Evolutionary conservation across 257 asterid species (phyloP).

Genomic region (Apocynum venetum): DNA sequence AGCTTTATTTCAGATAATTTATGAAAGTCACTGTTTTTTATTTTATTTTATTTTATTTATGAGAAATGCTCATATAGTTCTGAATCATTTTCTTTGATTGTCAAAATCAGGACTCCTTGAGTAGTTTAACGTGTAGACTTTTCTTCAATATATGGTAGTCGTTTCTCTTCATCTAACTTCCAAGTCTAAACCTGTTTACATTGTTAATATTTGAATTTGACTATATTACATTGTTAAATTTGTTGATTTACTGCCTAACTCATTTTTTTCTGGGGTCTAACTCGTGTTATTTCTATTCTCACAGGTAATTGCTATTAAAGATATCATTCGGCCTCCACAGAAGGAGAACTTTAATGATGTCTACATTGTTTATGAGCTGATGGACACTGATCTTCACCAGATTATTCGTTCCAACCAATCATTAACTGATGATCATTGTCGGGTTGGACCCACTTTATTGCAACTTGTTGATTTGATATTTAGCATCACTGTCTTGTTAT

Average conservation of each 20-base stretch:
- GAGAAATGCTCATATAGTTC: background rate
- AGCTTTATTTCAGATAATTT: background rate
- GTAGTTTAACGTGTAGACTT: background rate
- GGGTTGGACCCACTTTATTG: conserved; percentile 61
- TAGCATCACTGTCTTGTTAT: background rate
- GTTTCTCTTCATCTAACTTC: background rate
- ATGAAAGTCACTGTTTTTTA: background rate
- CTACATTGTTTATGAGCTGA: conserved; percentile 85
- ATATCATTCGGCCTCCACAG: conserved; percentile 87
- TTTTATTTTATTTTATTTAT: background rate
- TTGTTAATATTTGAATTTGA: background rate
- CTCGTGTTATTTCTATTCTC: conserved; percentile 1
- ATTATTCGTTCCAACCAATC: conserved; percentile 82
- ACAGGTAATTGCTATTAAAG: conserved; percentile 87
- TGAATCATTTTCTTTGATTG: background rate
- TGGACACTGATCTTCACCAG: conserved; percentile 99
- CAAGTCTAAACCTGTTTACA: background rate
- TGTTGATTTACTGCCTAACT: background rate
- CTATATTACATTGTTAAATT: background rate
- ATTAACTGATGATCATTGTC: conserved; percentile 90
- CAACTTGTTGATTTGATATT: background rate
- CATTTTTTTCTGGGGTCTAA: conserved; percentile 1
- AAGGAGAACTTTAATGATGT: conserved; percentile 97
- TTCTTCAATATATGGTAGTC: background rate
- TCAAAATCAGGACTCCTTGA: too few species aligned